phyloP scores from a whole-genome alignment of 1,284 basidiomycete genomes.

The Microbotryum saponariae region DNA sequence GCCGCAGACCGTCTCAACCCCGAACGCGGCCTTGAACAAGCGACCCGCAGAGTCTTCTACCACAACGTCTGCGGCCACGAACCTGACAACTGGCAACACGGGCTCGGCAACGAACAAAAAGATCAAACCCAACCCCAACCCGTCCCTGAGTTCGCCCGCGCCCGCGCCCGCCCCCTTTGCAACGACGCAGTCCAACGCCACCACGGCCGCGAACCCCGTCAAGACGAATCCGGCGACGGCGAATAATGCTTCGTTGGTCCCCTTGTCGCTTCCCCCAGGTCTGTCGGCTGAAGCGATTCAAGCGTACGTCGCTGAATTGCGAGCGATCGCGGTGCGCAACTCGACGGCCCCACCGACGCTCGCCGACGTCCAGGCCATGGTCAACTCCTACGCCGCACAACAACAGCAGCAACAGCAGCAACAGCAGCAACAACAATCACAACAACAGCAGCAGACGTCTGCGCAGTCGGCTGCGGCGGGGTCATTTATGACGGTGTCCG shows the following conservation, averaged over 20 bases:
- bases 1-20: not conserved
- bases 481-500: not conserved
- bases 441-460: not conserved
- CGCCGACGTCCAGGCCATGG: conserved; percentile 17
- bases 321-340: conserved; percentile 3
- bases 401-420: not conserved
- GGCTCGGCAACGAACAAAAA: conserved; percentile 1
- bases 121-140: conserved; percentile 16
- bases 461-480: not conserved
- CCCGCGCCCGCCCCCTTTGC: not conserved
- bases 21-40: conserved; percentile 7
- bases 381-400: not conserved
- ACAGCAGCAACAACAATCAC: not conserved
- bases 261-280: not conserved
- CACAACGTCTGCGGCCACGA: not conserved
- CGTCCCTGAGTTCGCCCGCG: not conserved
- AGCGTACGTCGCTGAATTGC: conserved; percentile 22
- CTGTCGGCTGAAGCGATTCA: conserved; percentile 13
- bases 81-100: no score
- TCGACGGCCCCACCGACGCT: conserved; percentile 12
- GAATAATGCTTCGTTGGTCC: not conserved
- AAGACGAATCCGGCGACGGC: not conserved
- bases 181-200: not conserved
- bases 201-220: not conserved
- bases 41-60: conserved; percentile 9